Evolutionary conservation across 768 basidiomycete genomes (phyloP).

Genomic region (Boletus edulis): DNA sequence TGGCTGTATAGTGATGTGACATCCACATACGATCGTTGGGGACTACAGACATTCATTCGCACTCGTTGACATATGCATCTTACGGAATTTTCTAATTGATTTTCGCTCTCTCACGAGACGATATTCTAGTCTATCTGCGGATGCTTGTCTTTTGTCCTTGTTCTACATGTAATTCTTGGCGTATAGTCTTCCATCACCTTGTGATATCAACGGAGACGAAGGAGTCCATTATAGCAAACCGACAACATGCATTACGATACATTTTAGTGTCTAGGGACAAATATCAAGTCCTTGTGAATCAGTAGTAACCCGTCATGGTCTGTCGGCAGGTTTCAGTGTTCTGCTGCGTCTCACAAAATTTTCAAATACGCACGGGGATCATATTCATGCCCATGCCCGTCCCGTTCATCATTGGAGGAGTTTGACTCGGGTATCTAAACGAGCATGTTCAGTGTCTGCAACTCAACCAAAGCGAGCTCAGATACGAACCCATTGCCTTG

Average conservation of each 20-base stretch:
- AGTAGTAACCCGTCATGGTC: slow-evolving; percentile 66
- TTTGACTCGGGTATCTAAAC: slow-evolving; percentile 59
- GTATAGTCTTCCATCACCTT: neutral
- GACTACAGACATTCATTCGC: neutral
- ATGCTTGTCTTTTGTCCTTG: neutral
- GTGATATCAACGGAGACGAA: slow-evolving; percentile 3
- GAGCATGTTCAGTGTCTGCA: slow-evolving; percentile 5
- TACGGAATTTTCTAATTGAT: slow-evolving; percentile 23
- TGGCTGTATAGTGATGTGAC: slow-evolving; percentile 62
- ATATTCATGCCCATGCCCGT: slow-evolving; percentile 46
- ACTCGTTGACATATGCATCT: slow-evolving; percentile 13
- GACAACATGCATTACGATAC: slow-evolving; percentile 27
- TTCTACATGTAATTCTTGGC: slow-evolving; percentile 15
- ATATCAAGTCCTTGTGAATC: slow-evolving; percentile 6
- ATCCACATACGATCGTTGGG: neutral
- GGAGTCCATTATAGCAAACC: slow-evolving; percentile 26
- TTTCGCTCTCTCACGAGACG: neutral
- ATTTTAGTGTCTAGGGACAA: slow-evolving; percentile 10
- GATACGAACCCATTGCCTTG: slow-evolving; percentile 60
- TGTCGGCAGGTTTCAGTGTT: slow-evolving; percentile 22
- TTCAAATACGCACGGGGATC: slow-evolving; percentile 57
- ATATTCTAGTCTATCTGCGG: neutral
- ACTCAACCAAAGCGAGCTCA: neutral
- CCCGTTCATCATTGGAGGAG: slow-evolving; percentile 58
- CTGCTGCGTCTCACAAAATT: neutral